Evolutionary conservation across 1,284 basidiomycete species (phyloP), one percentile per base, ranked within the genome.

Genomic region (Boletellus deceptivus): DNA sequence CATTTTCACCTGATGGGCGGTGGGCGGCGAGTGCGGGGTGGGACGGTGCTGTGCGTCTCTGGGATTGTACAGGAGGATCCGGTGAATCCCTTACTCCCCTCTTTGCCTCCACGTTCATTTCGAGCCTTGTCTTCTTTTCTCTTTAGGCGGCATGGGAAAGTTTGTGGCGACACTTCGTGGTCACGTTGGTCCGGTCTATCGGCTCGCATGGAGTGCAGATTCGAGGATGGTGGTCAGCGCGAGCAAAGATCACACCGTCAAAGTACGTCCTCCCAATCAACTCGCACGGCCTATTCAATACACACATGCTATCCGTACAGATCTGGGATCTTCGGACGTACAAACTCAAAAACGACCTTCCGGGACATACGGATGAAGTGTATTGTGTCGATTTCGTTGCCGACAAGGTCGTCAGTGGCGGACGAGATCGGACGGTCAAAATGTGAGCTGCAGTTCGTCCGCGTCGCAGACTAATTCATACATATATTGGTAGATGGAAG

Each of bases 351-450:
- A 85, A 83, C 3, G 96, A 99, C 69, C 79, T 99, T 22, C 93
- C 95, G 0, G 97, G 96, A 3, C 97, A 99, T 66, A 91, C 89
- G 0, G 96, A 99, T 64, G 97, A 99, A 69, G 96, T 99, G 24
- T 98, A 98, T 73, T 99, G 96, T 64, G 96, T 99, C 18, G 94
- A 97, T 69, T 97, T 96, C 65, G 93, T 97, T 1, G 96, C 94
- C 1, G 96, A 99, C 74, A 98, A 98, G 70, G 83, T 98, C 29
- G 94, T 98, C 55, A 96, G 93, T 67, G 97, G 95, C 13, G 96
- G 97, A 31, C 72, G 82, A 34, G 88, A 90, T 68, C 74, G 78
- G 42, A 81, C 77, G 18, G 77, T 90, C 2, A 90, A 90, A 70
- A 88, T 88, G 86, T 87, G 59, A 17, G 53, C 48, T 9, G 13